These are phyloP conservation scores for Verbena officinalis DNA, from an alignment of 257 asterid genomes.

Conservation along the genomic window DNA sequence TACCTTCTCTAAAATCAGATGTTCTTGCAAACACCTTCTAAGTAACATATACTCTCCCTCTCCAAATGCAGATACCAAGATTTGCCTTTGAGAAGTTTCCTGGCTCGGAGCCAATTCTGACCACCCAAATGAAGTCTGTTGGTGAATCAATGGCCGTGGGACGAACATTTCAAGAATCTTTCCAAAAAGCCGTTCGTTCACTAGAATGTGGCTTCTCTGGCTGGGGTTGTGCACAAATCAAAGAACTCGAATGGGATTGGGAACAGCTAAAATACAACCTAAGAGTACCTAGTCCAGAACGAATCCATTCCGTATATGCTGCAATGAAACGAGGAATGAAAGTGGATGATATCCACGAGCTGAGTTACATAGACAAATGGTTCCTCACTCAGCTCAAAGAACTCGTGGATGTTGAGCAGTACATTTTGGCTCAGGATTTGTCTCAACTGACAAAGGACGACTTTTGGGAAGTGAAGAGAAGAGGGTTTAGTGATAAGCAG, in stretches of 20 bases:
- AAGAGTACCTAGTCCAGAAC: constrained; percentile 90
- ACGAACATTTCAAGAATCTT: constrained; percentile 96
- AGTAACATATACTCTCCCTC: constrained; percentile 12
- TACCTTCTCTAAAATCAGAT: too few relatives aligned
- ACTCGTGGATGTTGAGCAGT: constrained; percentile 91
- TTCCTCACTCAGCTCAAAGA: constrained; percentile 88
- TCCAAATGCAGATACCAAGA: constrained; percentile 71
- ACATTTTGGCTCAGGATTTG: constrained; percentile 50
- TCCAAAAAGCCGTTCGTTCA: constrained; percentile 92
- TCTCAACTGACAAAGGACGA: constrained; percentile 78
- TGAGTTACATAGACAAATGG: constrained; percentile 88
- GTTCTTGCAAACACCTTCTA: too few relatives aligned
- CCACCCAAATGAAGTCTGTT: constrained; percentile 98
- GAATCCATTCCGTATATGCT: constrained; percentile 88
- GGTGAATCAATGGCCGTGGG: constrained; percentile 99
- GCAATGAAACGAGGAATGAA: constrained; percentile 95
- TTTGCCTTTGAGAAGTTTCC: constrained; percentile 99
- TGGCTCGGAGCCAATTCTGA: constrained; percentile 92
- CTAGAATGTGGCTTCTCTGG: constrained; percentile 83
- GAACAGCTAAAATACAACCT: constrained; percentile 78
- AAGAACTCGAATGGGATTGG: constrained; percentile 91
- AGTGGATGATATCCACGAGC: constrained; percentile 80
- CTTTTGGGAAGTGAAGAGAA: constrained; percentile 86
- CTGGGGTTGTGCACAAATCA: constrained; percentile 89
- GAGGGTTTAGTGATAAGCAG: constrained; percentile 97